Evolutionary conservation across 768 basidiomycete genomes (phyloP).

Genomic region (Rhodotorula graminis): DNA sequence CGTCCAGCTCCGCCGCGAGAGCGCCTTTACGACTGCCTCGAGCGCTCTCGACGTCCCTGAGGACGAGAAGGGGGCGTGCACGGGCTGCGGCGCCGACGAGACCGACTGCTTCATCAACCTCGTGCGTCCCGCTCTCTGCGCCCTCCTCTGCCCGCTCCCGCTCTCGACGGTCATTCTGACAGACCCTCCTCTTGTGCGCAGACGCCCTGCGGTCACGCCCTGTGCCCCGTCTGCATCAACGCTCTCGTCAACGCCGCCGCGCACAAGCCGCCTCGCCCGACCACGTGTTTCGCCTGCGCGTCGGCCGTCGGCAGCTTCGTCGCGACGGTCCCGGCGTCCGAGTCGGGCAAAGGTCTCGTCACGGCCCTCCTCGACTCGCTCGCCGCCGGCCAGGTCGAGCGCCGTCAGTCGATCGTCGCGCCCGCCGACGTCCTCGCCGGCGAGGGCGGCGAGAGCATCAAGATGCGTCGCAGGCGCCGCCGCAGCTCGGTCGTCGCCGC

Average conservation of each 20-base stretch:
- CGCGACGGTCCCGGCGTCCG: not conserved
- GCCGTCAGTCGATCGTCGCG: not conserved
- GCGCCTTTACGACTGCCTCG: not conserved
- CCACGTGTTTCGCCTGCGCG: constrained; percentile 28
- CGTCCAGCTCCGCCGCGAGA: not conserved
- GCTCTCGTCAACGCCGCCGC: constrained; percentile 34
- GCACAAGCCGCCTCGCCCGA: constrained; percentile 36
- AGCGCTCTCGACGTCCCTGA: not conserved
- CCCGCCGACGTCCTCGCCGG: rapidly evolving
- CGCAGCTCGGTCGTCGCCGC: constrained; percentile 26
- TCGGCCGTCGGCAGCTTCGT: not conserved
- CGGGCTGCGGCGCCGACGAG: constrained; percentile 7
- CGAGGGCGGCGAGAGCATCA: not conserved
- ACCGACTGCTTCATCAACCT: constrained; percentile 24
- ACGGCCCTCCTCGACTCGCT: not conserved
- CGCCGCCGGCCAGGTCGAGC: not conserved
- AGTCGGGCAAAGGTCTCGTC: constrained; percentile 1
- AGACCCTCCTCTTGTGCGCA: not conserved
- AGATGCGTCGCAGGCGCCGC: not conserved
- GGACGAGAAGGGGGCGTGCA: constrained; percentile 11
- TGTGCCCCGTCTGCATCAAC: constrained; percentile 37
- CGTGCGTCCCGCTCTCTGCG: not conserved
- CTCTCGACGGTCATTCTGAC: no score
- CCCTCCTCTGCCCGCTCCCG: not conserved
- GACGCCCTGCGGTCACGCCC: constrained; percentile 15